Evolutionary conservation across 208 protist genomes (phyloP).

Genomic region (Wallacemonas collosoma): DNA sequence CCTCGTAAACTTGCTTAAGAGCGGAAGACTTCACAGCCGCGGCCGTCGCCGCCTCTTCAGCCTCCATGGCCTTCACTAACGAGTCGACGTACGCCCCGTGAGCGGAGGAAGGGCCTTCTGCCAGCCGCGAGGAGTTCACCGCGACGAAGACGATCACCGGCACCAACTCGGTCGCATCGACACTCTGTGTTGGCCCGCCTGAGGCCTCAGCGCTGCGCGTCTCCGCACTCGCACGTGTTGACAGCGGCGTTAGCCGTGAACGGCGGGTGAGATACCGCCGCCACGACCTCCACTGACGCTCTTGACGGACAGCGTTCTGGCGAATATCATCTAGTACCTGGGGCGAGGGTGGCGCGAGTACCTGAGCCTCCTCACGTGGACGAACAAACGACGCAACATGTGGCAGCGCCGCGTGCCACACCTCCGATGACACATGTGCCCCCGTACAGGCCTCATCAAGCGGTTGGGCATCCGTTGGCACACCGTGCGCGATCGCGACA

Average conservation of each 20-base stretch:
- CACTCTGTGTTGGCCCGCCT: too few species aligned
- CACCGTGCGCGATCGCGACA: too few species aligned
- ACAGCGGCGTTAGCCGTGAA: too few species aligned
- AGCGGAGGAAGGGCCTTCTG: constrained; percentile 21
- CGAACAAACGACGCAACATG: constrained; percentile 5
- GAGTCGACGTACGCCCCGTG: constrained; percentile 12
- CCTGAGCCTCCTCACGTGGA: constrained; percentile 27
- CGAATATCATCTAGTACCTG: constrained; percentile 30
- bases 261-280: neutral
- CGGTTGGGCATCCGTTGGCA: neutral
- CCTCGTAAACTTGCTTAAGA: too few species aligned
- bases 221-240: too few species aligned
- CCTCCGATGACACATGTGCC: too few species aligned
- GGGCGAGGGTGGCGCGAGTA: constrained; percentile 43
- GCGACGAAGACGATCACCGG: constrained; percentile 29
- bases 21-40: neutral
- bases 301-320: constrained; percentile 21
- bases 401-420: neutral
- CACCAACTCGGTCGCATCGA: neutral
- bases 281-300: constrained; percentile 17
- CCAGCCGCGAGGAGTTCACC: constrained; percentile 33
- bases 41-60: constrained; percentile 18
- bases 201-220: too few species aligned
- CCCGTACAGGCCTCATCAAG: neutral
- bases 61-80: constrained; percentile 17